Base-by-base conservation (phyloP, 805 yeast species). In the Lipomyces oligophaga region DNA sequence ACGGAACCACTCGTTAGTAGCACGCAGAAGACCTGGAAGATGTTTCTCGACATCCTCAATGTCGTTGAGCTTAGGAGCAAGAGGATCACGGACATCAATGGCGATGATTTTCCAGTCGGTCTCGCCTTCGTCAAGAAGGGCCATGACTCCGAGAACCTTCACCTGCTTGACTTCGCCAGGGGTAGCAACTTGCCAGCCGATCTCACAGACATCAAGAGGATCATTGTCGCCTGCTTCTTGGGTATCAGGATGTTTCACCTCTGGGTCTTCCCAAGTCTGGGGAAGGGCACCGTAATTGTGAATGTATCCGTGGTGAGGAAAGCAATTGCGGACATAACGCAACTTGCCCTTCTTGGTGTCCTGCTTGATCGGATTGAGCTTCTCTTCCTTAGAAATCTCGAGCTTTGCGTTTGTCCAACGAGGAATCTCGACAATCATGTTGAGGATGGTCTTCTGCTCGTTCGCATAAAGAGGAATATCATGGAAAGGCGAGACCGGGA, bases 221-320 rank as follows among this genome's bases (percentile, higher is more conserved):
- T 90, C 98, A 63, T 87, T 85, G 69, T 90, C 98, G 52, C 98
- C 98, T 51, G 68, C 67, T 28, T 74, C 76, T 62, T 69, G 74
- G 49, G 77, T 70, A 49, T 55, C 74, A 25, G 67, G 63, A 58
- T 68, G 72, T 45, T 56, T 60, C 42, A 70, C 71, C 48, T 81
- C 77, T n/a, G 95, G 94, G 63, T 93, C 95, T 68, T 90, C 98
- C 97, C 97, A 90, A 3, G 97, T 90, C 70, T 90, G 97, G 58
- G 97, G 97, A 79, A 90, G 84, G 40, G 97, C 97, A 68, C 97
- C 98, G 68, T 90, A 90, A 76, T 93, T 93, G 75, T 88, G 96
- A 60, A 90, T 90, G 76, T 93, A 90, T 61, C 98, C 98, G 69
- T 93, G 95, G 76, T 85, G 95, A 43, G 98, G 98, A 86, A 90